Conservation (phyloP, 139 green algal genomes). For the Chlorella ohadii region DNA sequence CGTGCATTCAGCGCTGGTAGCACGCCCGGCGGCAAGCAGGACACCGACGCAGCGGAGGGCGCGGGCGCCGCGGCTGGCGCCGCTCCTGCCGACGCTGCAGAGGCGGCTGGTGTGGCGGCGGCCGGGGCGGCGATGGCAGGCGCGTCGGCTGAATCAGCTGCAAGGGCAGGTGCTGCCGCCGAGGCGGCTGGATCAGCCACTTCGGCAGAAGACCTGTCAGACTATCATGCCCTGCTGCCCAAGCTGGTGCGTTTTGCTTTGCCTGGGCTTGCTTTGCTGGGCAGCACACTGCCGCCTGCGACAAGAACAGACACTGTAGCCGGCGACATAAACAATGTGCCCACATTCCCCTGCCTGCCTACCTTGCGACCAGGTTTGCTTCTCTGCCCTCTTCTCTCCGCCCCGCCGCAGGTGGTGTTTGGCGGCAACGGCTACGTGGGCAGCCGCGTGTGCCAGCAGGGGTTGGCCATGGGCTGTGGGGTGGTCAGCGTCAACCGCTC, state of each 20-base stretch:
- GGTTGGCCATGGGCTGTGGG: slow-evolving; percentile 65
- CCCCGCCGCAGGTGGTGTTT: slow-evolving; percentile 81
- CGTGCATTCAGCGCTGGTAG: neutral
- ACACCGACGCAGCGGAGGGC: neutral
- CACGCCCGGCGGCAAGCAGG: neutral
- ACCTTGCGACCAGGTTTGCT: too few species aligned
- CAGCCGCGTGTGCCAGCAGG: slow-evolving; percentile 79
- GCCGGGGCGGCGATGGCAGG: neutral
- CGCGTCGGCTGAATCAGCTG: neutral
- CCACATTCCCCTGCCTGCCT: too few species aligned
- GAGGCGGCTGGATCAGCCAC: neutral
- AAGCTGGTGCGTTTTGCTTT: neutral
- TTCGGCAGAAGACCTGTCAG: neutral
- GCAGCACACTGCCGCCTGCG: too few species aligned
- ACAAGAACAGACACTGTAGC: too few species aligned
- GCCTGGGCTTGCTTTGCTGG: too few species aligned
- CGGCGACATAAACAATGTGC: too few species aligned
- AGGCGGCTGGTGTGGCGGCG: neutral
- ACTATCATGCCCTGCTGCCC: slow-evolving; percentile 6
- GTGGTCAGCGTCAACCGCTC: slow-evolving; percentile 81
- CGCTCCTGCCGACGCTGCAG: neutral
- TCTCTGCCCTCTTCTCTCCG: too few species aligned
- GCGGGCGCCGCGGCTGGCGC: neutral
- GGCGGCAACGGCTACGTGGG: slow-evolving; percentile 91
- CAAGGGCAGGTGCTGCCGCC: neutral